Base-by-base conservation (phyloP, 2,329 filamentous ascomycete species). In the Cyphellophora attinorum region DNA sequence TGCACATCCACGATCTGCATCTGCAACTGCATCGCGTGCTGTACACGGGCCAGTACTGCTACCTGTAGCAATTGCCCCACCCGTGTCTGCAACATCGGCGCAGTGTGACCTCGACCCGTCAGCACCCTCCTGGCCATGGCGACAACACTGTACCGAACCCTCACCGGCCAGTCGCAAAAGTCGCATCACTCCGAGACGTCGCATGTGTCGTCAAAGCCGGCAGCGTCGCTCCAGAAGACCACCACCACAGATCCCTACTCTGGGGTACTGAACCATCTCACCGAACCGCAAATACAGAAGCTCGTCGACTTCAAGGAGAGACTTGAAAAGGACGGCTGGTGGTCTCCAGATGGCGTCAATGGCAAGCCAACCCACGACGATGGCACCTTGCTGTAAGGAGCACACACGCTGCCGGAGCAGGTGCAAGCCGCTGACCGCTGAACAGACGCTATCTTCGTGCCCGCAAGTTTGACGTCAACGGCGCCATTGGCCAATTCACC, bases 381-480 rank as follows among this genome's bases (percentile, higher is more conserved):
- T 53, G 59, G 60, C 37, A 65, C 62, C 21, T 48, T 68, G 47
- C 49, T 68, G 64, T 67, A 60, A 43, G 61, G 52, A 38, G 27
- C 40, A 34, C 15, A 11, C 23, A 17, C 29, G n/a, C 19, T 30
- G 11, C 27, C 27, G 10, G 29, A n/a, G n/a, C n/a, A n/a, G n/a
- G n/a, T 35, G 6, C 15, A 13, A 17, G 13, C 16, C 11, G 16
- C 15, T 19, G 37, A 30, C 10, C 30, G 39, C 33, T 29, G 38
- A 35, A n/a, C 50, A 91, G 85, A 42, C 85, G 88, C 40, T 95
- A 81, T 58, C 68, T 95, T 33, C 81, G 88, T 50, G 88, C 88
- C 19, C 77, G 88, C 37, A 81, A 78, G 58, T 95, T 89, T 67
- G 64, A 80, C 17, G 72, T 84, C 6, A 62, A 76, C 46, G 85